Evolutionary conservation across 2,329 filamentous ascomycete genomes (phyloP).

Genomic region (Claviceps humidiphila): DNA sequence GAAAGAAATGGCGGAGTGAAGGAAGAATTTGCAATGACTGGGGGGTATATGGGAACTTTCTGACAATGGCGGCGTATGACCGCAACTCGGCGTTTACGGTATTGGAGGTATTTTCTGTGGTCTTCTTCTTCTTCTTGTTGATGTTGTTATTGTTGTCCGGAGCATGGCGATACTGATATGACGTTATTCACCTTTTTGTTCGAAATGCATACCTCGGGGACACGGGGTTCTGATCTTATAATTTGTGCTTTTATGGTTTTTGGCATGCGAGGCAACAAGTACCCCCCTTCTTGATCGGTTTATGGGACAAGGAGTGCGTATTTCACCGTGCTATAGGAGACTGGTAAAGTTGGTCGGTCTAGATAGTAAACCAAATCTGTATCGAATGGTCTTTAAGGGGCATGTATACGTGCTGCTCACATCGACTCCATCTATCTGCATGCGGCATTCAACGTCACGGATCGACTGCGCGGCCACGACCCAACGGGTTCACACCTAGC

Average conservation of each 20-base stretch:
- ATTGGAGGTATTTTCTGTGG: conserved; percentile 13
- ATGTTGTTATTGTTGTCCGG: conserved; percentile 10
- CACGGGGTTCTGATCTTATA: not conserved
- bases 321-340: too few species aligned
- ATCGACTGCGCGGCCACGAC: too few species aligned
- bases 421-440: too few species aligned
- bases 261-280: not conserved
- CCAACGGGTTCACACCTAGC: too few species aligned
- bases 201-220: not conserved
- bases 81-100: conserved; percentile 17
- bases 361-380: too few species aligned
- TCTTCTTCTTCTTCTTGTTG: conserved; percentile 6
- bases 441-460: too few species aligned
- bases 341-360: too few species aligned
- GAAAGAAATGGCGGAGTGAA: not conserved
- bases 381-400: too few species aligned
- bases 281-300: not conserved
- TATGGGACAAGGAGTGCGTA: too few species aligned
- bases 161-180: conserved; percentile 22
- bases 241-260: not conserved
- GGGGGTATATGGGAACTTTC: not conserved
- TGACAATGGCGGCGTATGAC: conserved; percentile 8
- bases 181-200: conserved; percentile 12
- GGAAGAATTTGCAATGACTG: not conserved
- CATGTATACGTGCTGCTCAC: too few species aligned